Percentiles rank a stretch among this genome's conserved stretches.
Evolutionary conservation across 306 rosid genomes (phyloP).

Genomic region (Elaeagnus macrophylla): DNA sequence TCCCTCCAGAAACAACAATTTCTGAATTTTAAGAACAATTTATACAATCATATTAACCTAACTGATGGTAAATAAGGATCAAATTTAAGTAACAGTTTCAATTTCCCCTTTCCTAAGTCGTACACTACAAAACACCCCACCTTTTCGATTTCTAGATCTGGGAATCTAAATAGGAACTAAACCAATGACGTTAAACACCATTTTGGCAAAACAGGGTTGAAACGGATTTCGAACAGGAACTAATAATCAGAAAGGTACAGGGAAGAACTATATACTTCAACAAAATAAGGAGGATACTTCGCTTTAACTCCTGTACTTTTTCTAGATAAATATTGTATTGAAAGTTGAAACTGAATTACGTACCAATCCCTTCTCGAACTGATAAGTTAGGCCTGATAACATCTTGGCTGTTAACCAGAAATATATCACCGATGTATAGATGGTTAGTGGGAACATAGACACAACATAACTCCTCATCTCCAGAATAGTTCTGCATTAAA

Average conservation of each 20-base stretch:
- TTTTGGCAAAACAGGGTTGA: too few relatives aligned
- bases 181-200: too few relatives aligned
- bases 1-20: conserved; percentile 89
- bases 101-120: not conserved
- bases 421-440: conserved; percentile 84
- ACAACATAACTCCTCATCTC: conserved; percentile 80
- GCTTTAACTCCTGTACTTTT: conserved; percentile 5
- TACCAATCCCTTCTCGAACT: conserved; percentile 90
- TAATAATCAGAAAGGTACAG: not conserved
- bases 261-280: not conserved
- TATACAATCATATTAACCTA: conserved; percentile 4
- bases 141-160: too few relatives aligned
- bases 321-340: conserved; percentile 10
- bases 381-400: conserved; percentile 80
- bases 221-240: not conserved
- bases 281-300: not conserved
- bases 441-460: conserved; percentile 91
- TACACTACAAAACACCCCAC: too few relatives aligned
- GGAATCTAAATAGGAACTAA: too few relatives aligned
- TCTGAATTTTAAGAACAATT: conserved; percentile 41
- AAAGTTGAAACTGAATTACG: conserved; percentile 23
- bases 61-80: not conserved
- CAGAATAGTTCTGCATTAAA: conserved; percentile 55
- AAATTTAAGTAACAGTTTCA: not conserved
- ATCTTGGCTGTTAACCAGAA: conserved; percentile 62